These are phyloP conservation scores for Cryptococcus sp. DNA, from an alignment of 1,284 basidiomycete genomes.

Conservation along the genomic window DNA sequence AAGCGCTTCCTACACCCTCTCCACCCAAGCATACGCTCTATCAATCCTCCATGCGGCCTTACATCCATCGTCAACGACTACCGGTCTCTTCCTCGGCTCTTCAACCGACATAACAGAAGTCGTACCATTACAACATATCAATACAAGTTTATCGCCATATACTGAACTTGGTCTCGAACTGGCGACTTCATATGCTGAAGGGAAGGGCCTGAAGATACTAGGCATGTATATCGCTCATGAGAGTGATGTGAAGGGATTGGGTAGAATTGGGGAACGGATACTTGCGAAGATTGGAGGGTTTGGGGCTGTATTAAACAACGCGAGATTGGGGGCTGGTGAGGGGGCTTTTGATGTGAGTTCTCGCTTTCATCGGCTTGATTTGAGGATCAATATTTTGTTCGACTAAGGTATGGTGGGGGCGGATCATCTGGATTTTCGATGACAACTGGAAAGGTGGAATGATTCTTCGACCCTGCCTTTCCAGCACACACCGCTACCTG, in stretches of 20 bases:
- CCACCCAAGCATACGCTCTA: conserved; percentile 23
- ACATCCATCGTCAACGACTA: conserved; percentile 38
- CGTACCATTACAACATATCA: conserved; percentile 47
- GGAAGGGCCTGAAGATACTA: conserved; percentile 21
- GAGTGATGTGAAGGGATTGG: conserved; percentile 14
- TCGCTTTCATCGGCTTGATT: too few species aligned
- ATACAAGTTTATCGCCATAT: conserved; percentile 40
- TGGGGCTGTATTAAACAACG: too few species aligned
- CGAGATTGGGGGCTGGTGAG: too few species aligned
- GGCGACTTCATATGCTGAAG: conserved; percentile 21
- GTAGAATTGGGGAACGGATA: conserved; percentile 18
- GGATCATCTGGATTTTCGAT: too few species aligned
- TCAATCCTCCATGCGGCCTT: conserved; percentile 40
- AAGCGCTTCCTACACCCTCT: conserved; percentile 13
- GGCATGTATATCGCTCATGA: conserved; percentile 45
- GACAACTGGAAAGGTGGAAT: too few species aligned
- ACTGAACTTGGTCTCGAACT: conserved; percentile 44
- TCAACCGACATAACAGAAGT: conserved; percentile 19
- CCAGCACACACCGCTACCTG: too few species aligned
- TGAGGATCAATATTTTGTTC: too few species aligned
- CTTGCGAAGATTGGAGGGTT: conserved; percentile 13
- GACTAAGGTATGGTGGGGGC: too few species aligned
- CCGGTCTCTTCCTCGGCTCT: conserved; percentile 45
- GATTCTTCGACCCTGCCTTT: too few species aligned
- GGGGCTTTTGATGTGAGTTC: too few species aligned